Base-by-base conservation (phyloP, 108 stramenopile species). In the Skeletonema menzelii region DNA sequence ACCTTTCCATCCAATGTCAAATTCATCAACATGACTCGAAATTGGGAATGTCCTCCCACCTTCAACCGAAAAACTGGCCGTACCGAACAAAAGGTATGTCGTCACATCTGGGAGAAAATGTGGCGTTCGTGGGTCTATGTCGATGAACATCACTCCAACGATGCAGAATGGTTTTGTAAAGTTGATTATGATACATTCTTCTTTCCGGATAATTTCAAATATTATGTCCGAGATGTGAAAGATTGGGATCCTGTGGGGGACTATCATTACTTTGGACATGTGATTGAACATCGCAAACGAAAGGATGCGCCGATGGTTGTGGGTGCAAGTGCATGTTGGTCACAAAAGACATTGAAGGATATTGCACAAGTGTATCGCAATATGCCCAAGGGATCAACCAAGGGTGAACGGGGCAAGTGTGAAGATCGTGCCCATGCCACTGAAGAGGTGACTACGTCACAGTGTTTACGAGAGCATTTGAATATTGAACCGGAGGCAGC, bases 41-140 rank as follows among this genome's bases (percentile, higher is more conserved):
- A 69, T 0, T 82, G 80, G 74, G 59, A 74, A 40, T 68, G 73
- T 65, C 70, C 72, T 13, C 31, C 30, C 17, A 63, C 63, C 44
- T 13, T 24, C 27, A 59, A 70, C 20, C 38, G 14, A 31, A 31
- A 11, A 0, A 59, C 27, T 0, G 59, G 59, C 17, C 24, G 28
- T 4, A 30, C 14, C n/a, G 46, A 65, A 27, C 69, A 80, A 26
- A 80, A 80, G 57, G 80, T 82, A 22, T 82, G 80, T 75, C 46
- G 80, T 28, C 80, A 82, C 38, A 82, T 82, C 42, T 82, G 80
- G 80, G 80, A 82, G 27, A 82, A 82, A 27, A 82, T 81, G 80
- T 81, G 80, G 47, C 38, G 67, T 68, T 61, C 77, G n/a, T 82
- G 82, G 82, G 63, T 79, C 2, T 79, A 82, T 32, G 82, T 82